Evolutionary conservation across 345 rosid genomes (phyloP), one percentile per base, ranked within the genome.

Genomic region (Eucalyptus decipiens): DNA sequence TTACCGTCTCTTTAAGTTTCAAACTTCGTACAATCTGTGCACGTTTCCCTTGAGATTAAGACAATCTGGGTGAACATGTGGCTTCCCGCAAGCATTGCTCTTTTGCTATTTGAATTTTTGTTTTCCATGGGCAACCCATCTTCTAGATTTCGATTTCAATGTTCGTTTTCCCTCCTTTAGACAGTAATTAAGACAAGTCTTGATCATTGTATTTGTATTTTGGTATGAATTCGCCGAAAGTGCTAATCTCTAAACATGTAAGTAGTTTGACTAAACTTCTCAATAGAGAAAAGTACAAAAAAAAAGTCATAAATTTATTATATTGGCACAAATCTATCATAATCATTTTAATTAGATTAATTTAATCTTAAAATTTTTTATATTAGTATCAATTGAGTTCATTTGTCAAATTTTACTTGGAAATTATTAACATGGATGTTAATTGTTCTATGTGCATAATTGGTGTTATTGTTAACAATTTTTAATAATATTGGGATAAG

Each of bases 291-390:
- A 52, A 52, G 11, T 52, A 52, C 24, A 52, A 52, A 19, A 52
- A 51, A 2, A 52, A 0, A 52, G 58, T 19, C 2, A 52, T 52
- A 52, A 52, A 52, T 19, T 52, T 52, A 8, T 19, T 52, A 3
- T 0, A 51, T 51, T 52, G 10, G 0, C 2, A 52, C 0, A 1
- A 52, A 52, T 52, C 19, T 0, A 52, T 52, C 5, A 19, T 3
- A 52, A 52, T 8, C 1, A 0, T 52, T 52, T 52, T 52, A 52
- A 52, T 52, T 52, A 52, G 24, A 52, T 52, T 2, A 52, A 52
- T 1, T 18, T 52, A 19, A 1, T 0, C 0, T 52, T 52, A 52
- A 52, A 52, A 0, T 0, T 19, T 18, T 52, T 52, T 19, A 52
- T 11, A 52, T 52, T 19, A 1, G 2, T 19, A 52, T 0, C 11